phyloP scores from a whole-genome alignment of 495 filamentous ascomycete species.

The Tuber microsphaerosporum region DNA sequence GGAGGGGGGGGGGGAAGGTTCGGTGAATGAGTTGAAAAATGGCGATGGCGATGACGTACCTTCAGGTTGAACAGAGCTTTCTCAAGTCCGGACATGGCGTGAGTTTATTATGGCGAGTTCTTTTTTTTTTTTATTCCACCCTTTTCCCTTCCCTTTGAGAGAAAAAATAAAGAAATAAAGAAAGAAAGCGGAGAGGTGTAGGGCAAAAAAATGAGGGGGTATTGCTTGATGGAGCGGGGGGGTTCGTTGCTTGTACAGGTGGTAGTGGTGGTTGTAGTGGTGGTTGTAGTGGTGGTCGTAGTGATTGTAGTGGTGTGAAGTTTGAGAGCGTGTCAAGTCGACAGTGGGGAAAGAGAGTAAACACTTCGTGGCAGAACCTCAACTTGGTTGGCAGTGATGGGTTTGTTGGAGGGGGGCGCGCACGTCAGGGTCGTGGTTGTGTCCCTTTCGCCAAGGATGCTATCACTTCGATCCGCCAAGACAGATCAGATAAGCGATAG shows the following conservation, averaged over 20 bases:
- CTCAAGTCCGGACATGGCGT: conserved; percentile 55
- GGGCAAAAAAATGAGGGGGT: conserved; percentile 1
- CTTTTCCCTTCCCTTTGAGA: not conserved
- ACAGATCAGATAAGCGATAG: conserved; percentile 2
- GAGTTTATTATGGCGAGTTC: not conserved
- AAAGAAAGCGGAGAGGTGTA: not conserved
- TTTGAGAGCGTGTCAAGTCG: conserved; percentile 4
- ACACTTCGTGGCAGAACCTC: conserved; percentile 5
- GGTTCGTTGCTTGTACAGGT: not conserved
- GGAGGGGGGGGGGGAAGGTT: conserved; percentile 5
- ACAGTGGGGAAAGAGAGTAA: conserved; percentile 1
- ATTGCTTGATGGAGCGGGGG: not conserved
- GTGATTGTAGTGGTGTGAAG: not conserved
- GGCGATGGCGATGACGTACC: conserved; percentile 41
- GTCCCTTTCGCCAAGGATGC: not conserved
- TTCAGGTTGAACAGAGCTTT: conserved; percentile 62
- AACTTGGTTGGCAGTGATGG: conserved; percentile 3
- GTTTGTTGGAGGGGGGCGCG: conserved; percentile 1
- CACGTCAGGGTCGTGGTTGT: not conserved
- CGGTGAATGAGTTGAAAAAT: conserved; percentile 1
- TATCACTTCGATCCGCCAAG: not conserved
- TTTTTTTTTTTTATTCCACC: not conserved
- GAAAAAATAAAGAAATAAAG: not conserved
- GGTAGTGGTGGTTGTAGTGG: not conserved
- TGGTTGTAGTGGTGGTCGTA: not conserved